Evolutionary conservation across 352 stramenopile genomes (phyloP).

Genomic region (Globisporangium paroecandrum): DNA sequence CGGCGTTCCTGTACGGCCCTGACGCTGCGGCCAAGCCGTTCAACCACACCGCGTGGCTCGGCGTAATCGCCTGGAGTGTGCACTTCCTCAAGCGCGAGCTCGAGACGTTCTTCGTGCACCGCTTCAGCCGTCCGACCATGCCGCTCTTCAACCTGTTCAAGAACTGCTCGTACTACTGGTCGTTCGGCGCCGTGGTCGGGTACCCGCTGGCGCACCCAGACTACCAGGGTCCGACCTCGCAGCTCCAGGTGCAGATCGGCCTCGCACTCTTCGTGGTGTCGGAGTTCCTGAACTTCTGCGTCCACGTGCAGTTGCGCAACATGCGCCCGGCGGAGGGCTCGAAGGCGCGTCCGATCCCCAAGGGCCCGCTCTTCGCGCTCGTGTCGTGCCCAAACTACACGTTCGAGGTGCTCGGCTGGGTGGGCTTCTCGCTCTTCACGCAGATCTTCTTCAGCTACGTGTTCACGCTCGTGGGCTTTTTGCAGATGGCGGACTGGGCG

Average conservation of each 20-base stretch:
- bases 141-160: constrained; percentile 88
- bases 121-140: constrained; percentile 87
- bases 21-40: constrained; percentile 35
- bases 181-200: constrained; percentile 74
- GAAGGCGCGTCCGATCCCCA: constrained; percentile 65
- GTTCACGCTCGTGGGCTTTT: constrained; percentile 82
- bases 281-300: constrained; percentile 80
- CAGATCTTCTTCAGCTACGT: constrained; percentile 80
- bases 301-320: constrained; percentile 83
- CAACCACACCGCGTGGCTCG: constrained; percentile 46
- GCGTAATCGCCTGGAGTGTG: constrained; percentile 58
- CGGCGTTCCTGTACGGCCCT: constrained; percentile 69
- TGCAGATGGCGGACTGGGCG: constrained; percentile 90
- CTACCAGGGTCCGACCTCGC: constrained; percentile 51
- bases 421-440: constrained; percentile 87
- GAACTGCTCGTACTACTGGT: constrained; percentile 90
- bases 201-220: constrained; percentile 80
- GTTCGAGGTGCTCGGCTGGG: constrained; percentile 87
- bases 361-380: constrained; percentile 72
- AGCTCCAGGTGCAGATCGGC: constrained; percentile 50
- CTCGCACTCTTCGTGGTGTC: constrained; percentile 62
- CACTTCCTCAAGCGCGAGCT: constrained; percentile 88
- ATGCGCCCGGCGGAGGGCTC: constrained; percentile 74
- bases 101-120: constrained; percentile 88
- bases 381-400: constrained; percentile 91